Conservation (phyloP, 2,329 filamentous ascomycete species). For the Penicillium verrucosum region DNA sequence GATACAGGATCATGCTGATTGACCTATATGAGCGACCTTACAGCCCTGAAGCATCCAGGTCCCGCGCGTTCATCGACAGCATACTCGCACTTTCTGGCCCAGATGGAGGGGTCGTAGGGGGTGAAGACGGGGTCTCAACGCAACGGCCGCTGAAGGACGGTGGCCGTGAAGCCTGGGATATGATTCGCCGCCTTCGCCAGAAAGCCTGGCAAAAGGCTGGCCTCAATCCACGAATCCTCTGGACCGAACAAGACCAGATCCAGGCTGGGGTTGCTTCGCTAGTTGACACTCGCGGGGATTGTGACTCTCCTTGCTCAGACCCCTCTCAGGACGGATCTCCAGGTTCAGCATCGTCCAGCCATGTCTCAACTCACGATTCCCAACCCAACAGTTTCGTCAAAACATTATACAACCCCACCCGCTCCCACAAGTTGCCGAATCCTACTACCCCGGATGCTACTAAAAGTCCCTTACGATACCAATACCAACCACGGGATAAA, state of each 20-base stretch:
- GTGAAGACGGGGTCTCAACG: slow-evolving; percentile 44
- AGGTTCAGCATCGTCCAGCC: neutral
- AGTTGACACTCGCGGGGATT: slow-evolving; percentile 10
- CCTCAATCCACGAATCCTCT: slow-evolving; percentile 45
- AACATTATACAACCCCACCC: slow-evolving; percentile 37
- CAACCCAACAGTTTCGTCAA: slow-evolving; percentile 34
- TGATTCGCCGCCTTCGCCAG: slow-evolving; percentile 47
- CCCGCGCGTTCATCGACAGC: slow-evolving; percentile 46
- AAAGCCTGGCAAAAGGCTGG: slow-evolving; percentile 50
- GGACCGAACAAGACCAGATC: slow-evolving; percentile 47
- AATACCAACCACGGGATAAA: slow-evolving; percentile 19
- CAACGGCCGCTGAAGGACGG: slow-evolving; percentile 47
- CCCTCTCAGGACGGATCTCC: slow-evolving; percentile 11
- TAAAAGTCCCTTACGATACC: slow-evolving; percentile 24
- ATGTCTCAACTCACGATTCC: slow-evolving; percentile 8
- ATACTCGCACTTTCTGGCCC: slow-evolving; percentile 47
- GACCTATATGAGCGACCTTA: slow-evolving; percentile 48
- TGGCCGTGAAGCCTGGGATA: slow-evolving; percentile 49
- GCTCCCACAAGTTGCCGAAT: slow-evolving; percentile 29
- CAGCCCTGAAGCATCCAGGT: slow-evolving; percentile 45
- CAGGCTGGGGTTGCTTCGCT: slow-evolving; percentile 33
- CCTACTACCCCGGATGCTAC: slow-evolving; percentile 13
- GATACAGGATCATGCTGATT: slow-evolving; percentile 46
- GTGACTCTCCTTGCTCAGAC: slow-evolving; percentile 11
- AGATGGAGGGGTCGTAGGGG: slow-evolving; percentile 46